These are phyloP conservation scores for Chaetoceros muelleri DNA, from an alignment of 108 stramenopile genomes.

Conservation along the genomic window DNA sequence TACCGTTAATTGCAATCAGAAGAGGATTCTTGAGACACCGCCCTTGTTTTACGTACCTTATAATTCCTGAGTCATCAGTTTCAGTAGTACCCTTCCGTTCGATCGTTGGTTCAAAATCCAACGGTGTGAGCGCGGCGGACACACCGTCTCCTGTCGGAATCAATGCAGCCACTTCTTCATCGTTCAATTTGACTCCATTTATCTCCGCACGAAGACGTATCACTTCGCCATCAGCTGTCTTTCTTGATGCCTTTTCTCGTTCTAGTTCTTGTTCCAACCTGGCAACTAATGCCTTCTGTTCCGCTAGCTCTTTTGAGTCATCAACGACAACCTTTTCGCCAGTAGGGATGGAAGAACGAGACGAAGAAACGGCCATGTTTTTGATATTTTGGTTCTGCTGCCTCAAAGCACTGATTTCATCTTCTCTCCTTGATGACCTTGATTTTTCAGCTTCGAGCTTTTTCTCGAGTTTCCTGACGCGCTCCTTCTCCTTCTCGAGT, in stretches of 20 bases:
- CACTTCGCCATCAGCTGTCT: slow-evolving; percentile 69
- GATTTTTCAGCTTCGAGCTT: slow-evolving; percentile 37
- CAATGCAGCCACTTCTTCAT: slow-evolving; percentile 55
- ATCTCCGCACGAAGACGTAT: slow-evolving; percentile 66
- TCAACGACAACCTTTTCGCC: slow-evolving; percentile 25
- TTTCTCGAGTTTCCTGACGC: slow-evolving; percentile 56
- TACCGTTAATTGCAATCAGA: too few species aligned
- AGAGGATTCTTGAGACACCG: too few species aligned
- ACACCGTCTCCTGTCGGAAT: slow-evolving; percentile 9
- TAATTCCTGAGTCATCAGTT: background rate
- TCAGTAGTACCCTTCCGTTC: background rate
- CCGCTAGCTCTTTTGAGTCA: slow-evolving; percentile 59
- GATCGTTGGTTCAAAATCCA: background rate
- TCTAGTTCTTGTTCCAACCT: slow-evolving; percentile 64
- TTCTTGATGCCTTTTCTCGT: slow-evolving; percentile 55
- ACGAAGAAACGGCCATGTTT: background rate
- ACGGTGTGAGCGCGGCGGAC: background rate
- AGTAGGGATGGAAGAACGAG: background rate
- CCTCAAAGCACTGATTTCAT: background rate
- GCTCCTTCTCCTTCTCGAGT: slow-evolving; percentile 55
- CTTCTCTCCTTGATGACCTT: background rate
- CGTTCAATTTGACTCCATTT: slow-evolving; percentile 49
- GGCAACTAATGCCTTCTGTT: slow-evolving; percentile 53
- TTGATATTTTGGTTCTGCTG: background rate
- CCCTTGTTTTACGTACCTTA: background rate